These are phyloP conservation scores for Backusella tarrabulga DNA, from an alignment of 192 early-diverging fungal genomes.

Conservation along the genomic window DNA sequence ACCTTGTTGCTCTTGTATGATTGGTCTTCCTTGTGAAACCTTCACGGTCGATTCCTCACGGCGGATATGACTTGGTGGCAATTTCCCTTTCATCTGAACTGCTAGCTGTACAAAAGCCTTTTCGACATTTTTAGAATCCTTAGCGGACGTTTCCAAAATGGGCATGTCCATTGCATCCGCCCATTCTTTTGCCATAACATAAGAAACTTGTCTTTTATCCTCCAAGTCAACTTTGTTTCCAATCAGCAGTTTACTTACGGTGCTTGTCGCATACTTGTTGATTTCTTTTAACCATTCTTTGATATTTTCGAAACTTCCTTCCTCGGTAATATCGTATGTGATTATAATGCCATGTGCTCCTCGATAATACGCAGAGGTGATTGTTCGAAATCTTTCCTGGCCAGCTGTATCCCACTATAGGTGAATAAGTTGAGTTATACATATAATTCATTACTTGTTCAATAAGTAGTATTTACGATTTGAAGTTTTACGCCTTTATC, in stretches of 20 bases:
- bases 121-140: slow-evolving; percentile 97
- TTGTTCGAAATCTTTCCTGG: slow-evolving; percentile 98
- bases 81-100: slow-evolving; percentile 95
- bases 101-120: slow-evolving; percentile 99
- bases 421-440: not conserved
- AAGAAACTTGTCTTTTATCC: slow-evolving; percentile 81
- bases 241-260: slow-evolving; percentile 95
- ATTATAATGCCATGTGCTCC: slow-evolving; percentile 98
- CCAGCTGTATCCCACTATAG: slow-evolving; percentile 94
- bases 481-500: slow-evolving; percentile 97
- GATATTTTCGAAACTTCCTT: slow-evolving; percentile 91
- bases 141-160: slow-evolving; percentile 95
- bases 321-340: slow-evolving; percentile 96
- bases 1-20: slow-evolving; percentile 1
- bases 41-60: slow-evolving; percentile 17
- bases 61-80: slow-evolving; percentile 13
- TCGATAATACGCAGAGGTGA: slow-evolving; percentile 96
- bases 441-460: not conserved
- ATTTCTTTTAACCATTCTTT: slow-evolving; percentile 99
- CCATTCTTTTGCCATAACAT: slow-evolving; percentile 22
- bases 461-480: slow-evolving; percentile 60
- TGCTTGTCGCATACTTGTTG: slow-evolving; percentile 92
- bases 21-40: slow-evolving; percentile 21
- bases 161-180: slow-evolving; percentile 82
- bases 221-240: slow-evolving; percentile 97